Base-by-base conservation (phyloP, 1,139 yeast species). In the Protomyces gravidus region DNA sequence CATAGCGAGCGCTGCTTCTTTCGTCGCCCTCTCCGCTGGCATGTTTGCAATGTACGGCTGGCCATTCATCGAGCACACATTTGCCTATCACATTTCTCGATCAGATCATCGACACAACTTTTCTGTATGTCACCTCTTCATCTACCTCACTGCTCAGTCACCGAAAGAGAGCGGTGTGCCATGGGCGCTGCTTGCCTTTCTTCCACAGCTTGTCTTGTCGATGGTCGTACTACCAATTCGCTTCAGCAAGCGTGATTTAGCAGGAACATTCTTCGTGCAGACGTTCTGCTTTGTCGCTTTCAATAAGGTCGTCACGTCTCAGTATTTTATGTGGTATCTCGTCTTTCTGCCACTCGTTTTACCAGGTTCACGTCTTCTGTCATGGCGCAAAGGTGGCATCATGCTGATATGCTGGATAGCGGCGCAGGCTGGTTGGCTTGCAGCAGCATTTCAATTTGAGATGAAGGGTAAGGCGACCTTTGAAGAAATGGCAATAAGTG, bases 21-120 rank as follows among this genome's bases (percentile, higher is more conserved):
- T 56, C 21, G 36, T 45, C 13, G 13, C 40, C 3, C 50, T 58
- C 17, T 63, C 59, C 13, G 40, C 50, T 7, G n/a, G 48, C 36
- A 62, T 62, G 64, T 62, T 50, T 28, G 17, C 45, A 30, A 27
- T 40, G 30, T 62, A 61, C 45, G 62, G 59, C 30, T 9, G 40
- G 50, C 50, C 55, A 5, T 59, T 46, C 69, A 65, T 92, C n/a
- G 76, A 81, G 55, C 85, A 90, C 66, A 80, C 97, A 0, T 89
- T 88, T 70, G 69, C 89, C 11, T 92, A 92, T 70, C 98, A 92
- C 70, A 73, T 92, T 55, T 77, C 81, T 3, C 77, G 98, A 63
- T 73, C 89, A 13, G 98, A 92, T 70, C 98, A 92, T 71, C 82
- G 98, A 58, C 98, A 92, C 72, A 92, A 92, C 71, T 92, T 92